phyloP scores from a whole-genome alignment of 805 yeast species.

The Candida glaebosa region DNA sequence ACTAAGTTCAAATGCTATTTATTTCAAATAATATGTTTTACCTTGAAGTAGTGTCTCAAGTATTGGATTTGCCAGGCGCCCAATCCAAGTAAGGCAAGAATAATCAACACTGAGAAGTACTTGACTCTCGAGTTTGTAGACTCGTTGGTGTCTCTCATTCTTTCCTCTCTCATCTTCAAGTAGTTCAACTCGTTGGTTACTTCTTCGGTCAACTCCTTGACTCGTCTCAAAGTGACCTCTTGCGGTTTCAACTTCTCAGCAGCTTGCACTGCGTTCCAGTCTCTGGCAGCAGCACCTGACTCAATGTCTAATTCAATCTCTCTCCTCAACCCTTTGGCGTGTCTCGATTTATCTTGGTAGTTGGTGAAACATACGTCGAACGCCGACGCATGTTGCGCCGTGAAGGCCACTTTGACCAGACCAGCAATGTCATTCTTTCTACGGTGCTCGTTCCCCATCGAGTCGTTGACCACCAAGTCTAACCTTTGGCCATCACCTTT shows the following conservation, averaged over 20 bases:
- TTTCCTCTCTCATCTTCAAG: conserved; percentile 82
- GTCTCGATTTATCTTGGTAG: conserved; percentile 30
- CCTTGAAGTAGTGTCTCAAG: conserved; percentile 87
- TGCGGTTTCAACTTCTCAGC: conserved; percentile 89
- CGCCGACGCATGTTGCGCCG: conserved; percentile 76
- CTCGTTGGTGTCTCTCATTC: conserved; percentile 95
- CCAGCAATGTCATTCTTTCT: conserved; percentile 77
- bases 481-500: conserved; percentile 86
- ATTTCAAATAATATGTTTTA: conserved; percentile 78
- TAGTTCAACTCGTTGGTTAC: conserved; percentile 76
- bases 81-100: conserved; percentile 66
- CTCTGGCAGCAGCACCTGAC: conserved; percentile 95
- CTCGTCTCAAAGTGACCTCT: conserved; percentile 83
- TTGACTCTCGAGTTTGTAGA: conserved; percentile 91
- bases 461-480: conserved; percentile 65
- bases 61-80: conserved; percentile 93
- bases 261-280: conserved; percentile 94
- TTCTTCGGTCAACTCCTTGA: conserved; percentile 84
- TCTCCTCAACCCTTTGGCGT: conserved; percentile 49
- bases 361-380: conserved; percentile 92
- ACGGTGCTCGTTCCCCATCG: conserved; percentile 76
- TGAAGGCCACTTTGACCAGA: conserved; percentile 71
- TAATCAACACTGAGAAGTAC: conserved; percentile 72
- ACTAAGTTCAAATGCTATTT: no score
- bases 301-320: conserved; percentile 88